Percentiles rank a stretch among this genome's conserved stretches.
These are phyloP conservation scores for Fusarium sp. DNA, from an alignment of 2,329 filamentous ascomycete species.

Conservation along the genomic window DNA sequence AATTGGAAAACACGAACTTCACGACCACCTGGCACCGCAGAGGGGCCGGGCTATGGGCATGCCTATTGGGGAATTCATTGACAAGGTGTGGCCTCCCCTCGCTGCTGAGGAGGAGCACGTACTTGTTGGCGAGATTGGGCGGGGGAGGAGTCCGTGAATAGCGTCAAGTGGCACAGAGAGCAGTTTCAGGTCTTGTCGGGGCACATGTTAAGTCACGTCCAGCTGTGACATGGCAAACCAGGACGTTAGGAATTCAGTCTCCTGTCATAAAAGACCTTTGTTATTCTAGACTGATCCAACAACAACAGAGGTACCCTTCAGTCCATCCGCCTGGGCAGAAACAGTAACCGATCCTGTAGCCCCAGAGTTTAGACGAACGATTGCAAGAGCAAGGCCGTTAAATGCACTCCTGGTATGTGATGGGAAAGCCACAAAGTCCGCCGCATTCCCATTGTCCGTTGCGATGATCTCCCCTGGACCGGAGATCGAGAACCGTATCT, in stretches of 20 bases:
- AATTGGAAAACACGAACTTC: neutral
- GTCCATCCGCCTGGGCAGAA: neutral
- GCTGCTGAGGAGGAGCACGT: neutral
- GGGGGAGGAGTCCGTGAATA: neutral
- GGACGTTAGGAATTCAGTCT: neutral
- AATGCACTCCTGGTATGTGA: constrained; percentile 6
- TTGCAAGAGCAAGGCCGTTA: constrained; percentile 9
- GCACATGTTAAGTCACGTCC: neutral
- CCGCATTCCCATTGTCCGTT: constrained; percentile 18
- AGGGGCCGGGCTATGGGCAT: neutral
- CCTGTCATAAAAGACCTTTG: neutral
- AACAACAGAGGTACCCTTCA: neutral
- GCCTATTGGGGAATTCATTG: neutral
- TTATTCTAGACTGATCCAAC: neutral
- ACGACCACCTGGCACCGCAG: neutral
- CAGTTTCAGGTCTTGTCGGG: neutral
- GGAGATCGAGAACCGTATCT: constrained; percentile 1
- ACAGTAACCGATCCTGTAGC: neutral
- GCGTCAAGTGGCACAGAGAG: neutral
- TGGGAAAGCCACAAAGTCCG: constrained; percentile 6
- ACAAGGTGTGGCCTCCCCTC: neutral
- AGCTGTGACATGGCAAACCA: neutral
- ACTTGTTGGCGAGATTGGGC: neutral
- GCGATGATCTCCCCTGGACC: constrained; percentile 14
- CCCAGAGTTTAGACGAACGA: neutral